Percentiles rank a stretch among this genome's conserved stretches.
phyloP scores from a whole-genome alignment of 345 rosid species.

The Microthlaspi erraticum region DNA sequence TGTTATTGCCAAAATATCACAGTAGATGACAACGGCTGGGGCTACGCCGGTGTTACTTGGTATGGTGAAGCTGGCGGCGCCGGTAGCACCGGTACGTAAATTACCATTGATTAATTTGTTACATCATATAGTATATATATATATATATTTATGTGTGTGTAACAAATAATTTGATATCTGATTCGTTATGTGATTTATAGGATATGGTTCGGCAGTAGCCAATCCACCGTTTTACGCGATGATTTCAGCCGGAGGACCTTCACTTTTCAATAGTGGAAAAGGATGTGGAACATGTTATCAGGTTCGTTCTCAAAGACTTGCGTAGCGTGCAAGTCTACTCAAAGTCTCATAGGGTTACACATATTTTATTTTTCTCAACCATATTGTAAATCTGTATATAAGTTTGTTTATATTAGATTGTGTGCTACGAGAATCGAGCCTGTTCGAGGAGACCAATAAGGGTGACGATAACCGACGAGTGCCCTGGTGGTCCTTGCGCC shows the following conservation, averaged over 20 bases:
- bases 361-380: not conserved
- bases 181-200: conserved; percentile 39
- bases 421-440: conserved; percentile 59
- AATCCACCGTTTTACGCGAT: conserved; percentile 52
- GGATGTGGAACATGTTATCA: conserved; percentile 85
- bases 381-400: not conserved
- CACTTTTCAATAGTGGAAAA: conserved; percentile 54
- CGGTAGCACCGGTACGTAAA: conserved; percentile 58
- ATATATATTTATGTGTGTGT: too few species aligned
- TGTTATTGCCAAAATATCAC: conserved; percentile 32
- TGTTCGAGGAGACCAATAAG: conserved; percentile 65
- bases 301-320: conserved; percentile 40
- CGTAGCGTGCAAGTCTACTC: not conserved
- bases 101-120: not conserved
- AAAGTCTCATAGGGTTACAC: not conserved
- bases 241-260: conserved; percentile 66
- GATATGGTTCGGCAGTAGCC: conserved; percentile 52
- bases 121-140: not conserved
- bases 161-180: not conserved
- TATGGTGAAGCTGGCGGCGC: conserved; percentile 59
- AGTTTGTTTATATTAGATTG: conserved; percentile 45
- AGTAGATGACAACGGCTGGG: conserved; percentile 35
- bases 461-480: conserved; percentile 69
- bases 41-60: conserved; percentile 62
- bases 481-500: conserved; percentile 62